phyloP scores from a whole-genome alignment of 1,284 basidiomycete species.

The Apiotrichum sp. region DNA sequence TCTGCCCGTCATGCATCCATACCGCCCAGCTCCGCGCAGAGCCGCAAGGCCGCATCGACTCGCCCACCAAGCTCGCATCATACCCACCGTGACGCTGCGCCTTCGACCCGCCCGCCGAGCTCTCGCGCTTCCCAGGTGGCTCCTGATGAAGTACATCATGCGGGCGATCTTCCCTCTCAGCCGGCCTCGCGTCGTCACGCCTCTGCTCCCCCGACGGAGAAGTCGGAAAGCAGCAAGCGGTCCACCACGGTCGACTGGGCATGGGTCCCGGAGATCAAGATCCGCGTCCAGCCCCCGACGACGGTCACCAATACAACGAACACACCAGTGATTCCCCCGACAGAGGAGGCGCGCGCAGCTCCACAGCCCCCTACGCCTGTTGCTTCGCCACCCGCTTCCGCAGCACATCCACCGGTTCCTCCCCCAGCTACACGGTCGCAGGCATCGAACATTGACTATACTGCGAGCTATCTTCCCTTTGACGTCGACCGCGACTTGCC shows the following conservation, averaged over 20 bases:
- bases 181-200: too few relatives aligned
- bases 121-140: too few relatives aligned
- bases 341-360: not conserved
- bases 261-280: slow-evolving; percentile 12
- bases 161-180: too few relatives aligned
- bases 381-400: not conserved
- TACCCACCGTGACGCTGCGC: too few relatives aligned
- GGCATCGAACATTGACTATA: not conserved
- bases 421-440: not conserved
- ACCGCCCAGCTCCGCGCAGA: too few relatives aligned
- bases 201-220: not conserved
- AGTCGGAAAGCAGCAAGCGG: not conserved
- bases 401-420: not conserved
- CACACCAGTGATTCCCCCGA: not conserved
- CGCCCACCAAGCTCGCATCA: too few relatives aligned
- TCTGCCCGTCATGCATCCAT: too few relatives aligned
- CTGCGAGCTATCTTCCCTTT: not conserved
- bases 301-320: not conserved
- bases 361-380: not conserved
- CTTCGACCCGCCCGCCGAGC: too few relatives aligned
- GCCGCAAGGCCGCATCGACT: too few relatives aligned
- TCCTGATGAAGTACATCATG: too few relatives aligned
- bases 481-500: not conserved
- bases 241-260: not conserved
- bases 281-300: slow-evolving; percentile 39